These are phyloP conservation scores for Cystobasidium sp. DNA, from an alignment of 1,284 basidiomycete species.

Conservation along the genomic window DNA sequence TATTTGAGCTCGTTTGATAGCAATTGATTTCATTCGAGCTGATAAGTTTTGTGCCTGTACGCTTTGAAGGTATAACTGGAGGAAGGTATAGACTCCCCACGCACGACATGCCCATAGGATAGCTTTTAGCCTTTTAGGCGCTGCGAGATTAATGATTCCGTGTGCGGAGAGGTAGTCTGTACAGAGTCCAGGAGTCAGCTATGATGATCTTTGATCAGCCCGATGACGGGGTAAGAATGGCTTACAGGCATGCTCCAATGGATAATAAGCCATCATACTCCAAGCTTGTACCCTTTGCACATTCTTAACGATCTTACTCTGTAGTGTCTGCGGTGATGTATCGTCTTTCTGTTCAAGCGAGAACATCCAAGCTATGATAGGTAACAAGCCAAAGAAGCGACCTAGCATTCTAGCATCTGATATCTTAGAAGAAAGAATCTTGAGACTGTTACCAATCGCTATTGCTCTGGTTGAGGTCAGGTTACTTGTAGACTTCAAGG, in stretches of 20 bases:
- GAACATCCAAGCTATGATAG: slow-evolving; percentile 52
- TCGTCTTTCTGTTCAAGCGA: slow-evolving; percentile 49
- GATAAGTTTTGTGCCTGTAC: slow-evolving; percentile 27
- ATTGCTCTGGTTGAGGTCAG: slow-evolving; percentile 42
- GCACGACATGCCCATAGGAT: slow-evolving; percentile 44
- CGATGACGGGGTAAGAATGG: background rate
- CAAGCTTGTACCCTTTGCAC: slow-evolving; percentile 81
- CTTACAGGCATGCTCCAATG: slow-evolving; percentile 71
- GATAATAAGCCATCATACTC: slow-evolving; percentile 81
- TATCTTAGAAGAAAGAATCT: slow-evolving; percentile 47
- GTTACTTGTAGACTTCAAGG: slow-evolving; percentile 31
- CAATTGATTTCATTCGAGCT: slow-evolving; percentile 18
- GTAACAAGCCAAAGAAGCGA: slow-evolving; percentile 51
- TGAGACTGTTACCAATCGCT: slow-evolving; percentile 47
- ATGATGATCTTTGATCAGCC: background rate
- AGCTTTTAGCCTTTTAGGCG: slow-evolving; percentile 22
- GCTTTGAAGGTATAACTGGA: slow-evolving; percentile 35
- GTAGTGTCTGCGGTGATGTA: slow-evolving; percentile 36
- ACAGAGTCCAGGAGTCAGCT: background rate
- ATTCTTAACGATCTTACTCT: slow-evolving; percentile 59
- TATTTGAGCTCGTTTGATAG: slow-evolving; percentile 16
- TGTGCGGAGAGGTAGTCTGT: slow-evolving; percentile 41
- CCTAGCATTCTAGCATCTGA: slow-evolving; percentile 51
- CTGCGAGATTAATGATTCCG: slow-evolving; percentile 22
- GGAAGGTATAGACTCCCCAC: slow-evolving; percentile 35